phyloP scores from a whole-genome alignment of 345 rosid species.

The Brassica incana region DNA sequence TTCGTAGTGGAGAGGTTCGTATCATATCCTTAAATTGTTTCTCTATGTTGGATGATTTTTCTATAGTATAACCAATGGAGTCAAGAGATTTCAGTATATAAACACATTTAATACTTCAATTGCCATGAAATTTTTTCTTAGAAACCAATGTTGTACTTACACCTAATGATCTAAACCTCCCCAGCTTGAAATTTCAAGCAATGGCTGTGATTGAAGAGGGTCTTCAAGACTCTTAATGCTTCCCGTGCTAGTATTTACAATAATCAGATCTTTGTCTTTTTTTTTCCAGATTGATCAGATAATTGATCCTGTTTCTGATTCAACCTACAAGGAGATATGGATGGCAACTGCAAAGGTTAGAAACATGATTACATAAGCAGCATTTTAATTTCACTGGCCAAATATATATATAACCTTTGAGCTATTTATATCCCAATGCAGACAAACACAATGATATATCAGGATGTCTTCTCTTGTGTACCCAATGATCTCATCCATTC shows the following conservation, averaged over 20 bases:
- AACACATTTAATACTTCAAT: constrained; percentile 10
- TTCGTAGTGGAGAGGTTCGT: constrained; percentile 70
- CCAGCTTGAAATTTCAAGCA: constrained; percentile 5
- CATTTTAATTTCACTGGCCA: background rate
- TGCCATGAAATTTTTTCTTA: constrained; percentile 7
- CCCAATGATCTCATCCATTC: constrained; percentile 91
- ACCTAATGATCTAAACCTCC: constrained; percentile 6
- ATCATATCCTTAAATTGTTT: background rate
- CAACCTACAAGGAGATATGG: constrained; percentile 89
- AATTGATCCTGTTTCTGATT: constrained; percentile 77
- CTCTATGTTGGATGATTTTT: constrained; percentile 7
- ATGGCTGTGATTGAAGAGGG: constrained; percentile 16
- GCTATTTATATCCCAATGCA: constrained; percentile 39
- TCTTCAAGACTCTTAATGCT: constrained; percentile 7
- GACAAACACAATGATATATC: constrained; percentile 83
- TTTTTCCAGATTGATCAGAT: constrained; percentile 62
- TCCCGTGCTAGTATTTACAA: background rate
- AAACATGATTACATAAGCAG: background rate
- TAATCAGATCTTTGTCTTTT: constrained; percentile 13
- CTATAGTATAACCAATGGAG: background rate
- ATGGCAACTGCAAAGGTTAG: constrained; percentile 84
- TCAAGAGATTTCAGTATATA: background rate
- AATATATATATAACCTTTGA: constrained; percentile 14
- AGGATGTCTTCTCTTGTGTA: constrained; percentile 86
- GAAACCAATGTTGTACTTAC: background rate